phyloP scores from a whole-genome alignment of 768 basidiomycete species.

The Strobilomyces echinocephalus region DNA sequence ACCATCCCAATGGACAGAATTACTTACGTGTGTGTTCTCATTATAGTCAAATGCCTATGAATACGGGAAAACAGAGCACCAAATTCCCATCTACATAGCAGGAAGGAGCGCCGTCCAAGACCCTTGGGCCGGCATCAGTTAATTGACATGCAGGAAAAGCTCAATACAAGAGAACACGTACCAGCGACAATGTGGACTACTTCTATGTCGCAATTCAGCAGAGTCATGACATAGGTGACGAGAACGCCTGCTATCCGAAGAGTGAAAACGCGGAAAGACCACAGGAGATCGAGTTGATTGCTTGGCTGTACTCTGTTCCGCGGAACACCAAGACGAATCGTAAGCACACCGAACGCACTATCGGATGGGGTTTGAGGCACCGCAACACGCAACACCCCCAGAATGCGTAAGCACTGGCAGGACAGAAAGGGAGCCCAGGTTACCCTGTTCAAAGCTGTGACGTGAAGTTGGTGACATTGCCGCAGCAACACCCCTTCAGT shows the following conservation, averaged over 20 bases:
- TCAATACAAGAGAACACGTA: constrained; percentile 6
- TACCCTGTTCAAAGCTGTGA: constrained; percentile 2
- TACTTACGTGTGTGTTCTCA: constrained; percentile 5
- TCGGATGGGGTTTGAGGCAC: constrained; percentile 12
- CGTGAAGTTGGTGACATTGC: constrained; percentile 13
- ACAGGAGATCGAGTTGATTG: constrained; percentile 3
- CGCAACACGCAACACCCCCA: constrained; percentile 9
- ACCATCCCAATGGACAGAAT: background rate
- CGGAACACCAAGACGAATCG: constrained; percentile 10
- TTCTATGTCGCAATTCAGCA: background rate
- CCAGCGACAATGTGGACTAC: constrained; percentile 1
- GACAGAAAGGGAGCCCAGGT: constrained; percentile 5
- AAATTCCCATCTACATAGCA: constrained; percentile 6
- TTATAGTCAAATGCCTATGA: background rate
- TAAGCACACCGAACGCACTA: constrained; percentile 1
- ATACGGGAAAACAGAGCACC: constrained; percentile 5
- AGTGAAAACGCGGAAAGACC: constrained; percentile 6
- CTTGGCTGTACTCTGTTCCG: constrained; percentile 8
- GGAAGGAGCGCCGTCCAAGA: background rate
- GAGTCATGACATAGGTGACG: background rate
- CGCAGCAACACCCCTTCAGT: constrained; percentile 1
- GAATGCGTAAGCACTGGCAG: constrained; percentile 12
- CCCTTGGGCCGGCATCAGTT: background rate
- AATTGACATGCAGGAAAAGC: constrained; percentile 3
- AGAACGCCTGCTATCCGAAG: background rate